phyloP scores from a whole-genome alignment of 1,284 basidiomycete species.

The Malassezia arunalokei region DNA sequence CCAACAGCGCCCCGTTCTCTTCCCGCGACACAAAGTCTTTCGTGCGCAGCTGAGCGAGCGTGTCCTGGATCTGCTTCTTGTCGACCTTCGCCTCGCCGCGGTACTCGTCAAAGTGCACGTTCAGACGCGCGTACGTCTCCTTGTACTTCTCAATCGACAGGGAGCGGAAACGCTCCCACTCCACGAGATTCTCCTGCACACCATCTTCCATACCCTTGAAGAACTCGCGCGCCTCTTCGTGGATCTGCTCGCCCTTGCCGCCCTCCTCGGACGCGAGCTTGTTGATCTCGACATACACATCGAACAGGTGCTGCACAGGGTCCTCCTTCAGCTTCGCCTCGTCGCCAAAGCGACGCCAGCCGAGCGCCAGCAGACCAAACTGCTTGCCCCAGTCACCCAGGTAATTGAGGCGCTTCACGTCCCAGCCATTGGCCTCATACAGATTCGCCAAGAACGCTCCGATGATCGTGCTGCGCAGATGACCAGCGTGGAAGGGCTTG shows the following conservation, averaged over 20 bases:
- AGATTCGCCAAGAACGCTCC: conserved; percentile 85
- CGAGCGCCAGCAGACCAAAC: conserved; percentile 66
- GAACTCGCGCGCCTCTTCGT: conserved; percentile 71
- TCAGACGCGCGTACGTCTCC: conserved; percentile 77
- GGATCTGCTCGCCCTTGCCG: conserved; percentile 54
- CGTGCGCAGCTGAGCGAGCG: conserved; percentile 23
- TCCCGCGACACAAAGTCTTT: conserved; percentile 24
- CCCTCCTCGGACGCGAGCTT: conserved; percentile 60
- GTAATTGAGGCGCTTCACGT: conserved; percentile 82
- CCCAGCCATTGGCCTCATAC: conserved; percentile 86
- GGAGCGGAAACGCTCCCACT: conserved; percentile 88
- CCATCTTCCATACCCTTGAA: conserved; percentile 91
- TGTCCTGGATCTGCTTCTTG: conserved; percentile 61
- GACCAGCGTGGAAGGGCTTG: conserved; percentile 96
- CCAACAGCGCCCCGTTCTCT: conserved; percentile 40
- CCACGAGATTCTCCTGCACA: conserved; percentile 65
- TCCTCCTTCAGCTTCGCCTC: conserved; percentile 71
- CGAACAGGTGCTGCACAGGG: conserved; percentile 86
- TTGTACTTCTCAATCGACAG: conserved; percentile 82
- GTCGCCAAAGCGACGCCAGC: conserved; percentile 81
- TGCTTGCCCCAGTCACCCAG: conserved; percentile 51
- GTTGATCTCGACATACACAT: conserved; percentile 90
- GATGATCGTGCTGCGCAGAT: conserved; percentile 91
- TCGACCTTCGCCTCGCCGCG: conserved; percentile 83
- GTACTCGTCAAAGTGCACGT: conserved; percentile 86